Percentiles rank a stretch among this genome's conserved stretches.
These are phyloP conservation scores for Cladorrhinum sp. DNA, from an alignment of 2,329 filamentous ascomycete species.

Conservation along the genomic window DNA sequence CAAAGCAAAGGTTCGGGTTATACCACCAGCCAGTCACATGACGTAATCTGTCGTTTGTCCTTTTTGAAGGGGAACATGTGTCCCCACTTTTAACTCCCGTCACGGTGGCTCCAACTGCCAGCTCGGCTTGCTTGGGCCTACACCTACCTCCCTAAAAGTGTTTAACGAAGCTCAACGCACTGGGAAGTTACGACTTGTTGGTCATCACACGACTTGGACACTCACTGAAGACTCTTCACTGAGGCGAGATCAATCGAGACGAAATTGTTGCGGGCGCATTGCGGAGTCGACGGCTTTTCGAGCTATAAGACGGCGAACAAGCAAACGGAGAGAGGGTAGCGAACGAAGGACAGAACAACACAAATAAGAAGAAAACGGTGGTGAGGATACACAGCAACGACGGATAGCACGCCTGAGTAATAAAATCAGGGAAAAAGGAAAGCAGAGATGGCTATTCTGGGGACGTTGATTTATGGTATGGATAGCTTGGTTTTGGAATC, in stretches of 20 bases:
- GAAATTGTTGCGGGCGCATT: too few species aligned
- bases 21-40: background rate
- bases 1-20: background rate
- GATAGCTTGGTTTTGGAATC: background rate
- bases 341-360: background rate
- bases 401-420: too few species aligned
- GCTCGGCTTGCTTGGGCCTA: background rate
- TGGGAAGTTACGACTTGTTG: too few species aligned
- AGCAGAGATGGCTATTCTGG: constrained; percentile 25
- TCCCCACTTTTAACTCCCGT: background rate
- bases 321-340: background rate
- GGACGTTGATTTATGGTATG: constrained; percentile 33
- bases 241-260: too few species aligned
- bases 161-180: too few species aligned
- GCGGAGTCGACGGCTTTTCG: too few species aligned
- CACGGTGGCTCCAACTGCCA: too few species aligned
- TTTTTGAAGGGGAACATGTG: background rate
- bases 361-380: background rate
- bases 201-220: too few species aligned
- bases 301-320: too few species aligned
- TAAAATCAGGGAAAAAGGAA: constrained; percentile 1
- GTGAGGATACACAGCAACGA: background rate
- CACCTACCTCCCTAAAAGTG: too few species aligned
- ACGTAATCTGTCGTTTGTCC: constrained; percentile 1
- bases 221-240: too few species aligned